Conservation (phyloP, 495 filamentous ascomycete genomes). For the Pyrenopolyporus hunteri region DNA sequence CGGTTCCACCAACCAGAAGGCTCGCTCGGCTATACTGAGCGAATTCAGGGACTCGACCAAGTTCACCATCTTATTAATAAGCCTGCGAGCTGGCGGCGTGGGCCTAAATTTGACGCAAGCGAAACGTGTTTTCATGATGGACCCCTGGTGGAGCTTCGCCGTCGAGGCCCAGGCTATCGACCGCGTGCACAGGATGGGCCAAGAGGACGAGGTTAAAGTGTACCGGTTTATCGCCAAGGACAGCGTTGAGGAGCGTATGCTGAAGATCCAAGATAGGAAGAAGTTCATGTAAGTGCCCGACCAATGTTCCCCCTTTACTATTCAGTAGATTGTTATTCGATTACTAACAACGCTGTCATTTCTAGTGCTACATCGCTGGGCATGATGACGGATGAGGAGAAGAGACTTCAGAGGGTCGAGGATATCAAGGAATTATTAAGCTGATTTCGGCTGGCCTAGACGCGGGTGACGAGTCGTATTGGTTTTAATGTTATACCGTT, state of each 20-base stretch:
- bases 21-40: slow-evolving; percentile 73
- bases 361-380: slow-evolving; percentile 86
- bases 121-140: slow-evolving; percentile 94
- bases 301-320: slow-evolving; percentile 11
- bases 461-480: too few relatives aligned
- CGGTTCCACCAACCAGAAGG: slow-evolving; percentile 86
- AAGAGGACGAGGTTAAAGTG: slow-evolving; percentile 83
- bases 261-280: slow-evolving; percentile 92
- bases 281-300: slow-evolving; percentile 78
- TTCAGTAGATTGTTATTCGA: not conserved
- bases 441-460: slow-evolving; percentile 53
- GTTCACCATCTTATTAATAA: slow-evolving; percentile 75
- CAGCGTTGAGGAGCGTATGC: slow-evolving; percentile 93
- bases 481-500: too few relatives aligned
- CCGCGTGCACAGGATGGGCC: slow-evolving; percentile 98
- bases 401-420: slow-evolving; percentile 85
- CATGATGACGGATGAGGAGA: slow-evolving; percentile 93
- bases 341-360: slow-evolving; percentile 30
- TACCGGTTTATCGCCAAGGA: slow-evolving; percentile 85
- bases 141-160: slow-evolving; percentile 99
- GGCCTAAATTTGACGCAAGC: slow-evolving; percentile 91
- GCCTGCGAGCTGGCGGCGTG: slow-evolving; percentile 88
- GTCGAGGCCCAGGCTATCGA: slow-evolving; percentile 98
- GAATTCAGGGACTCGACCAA: slow-evolving; percentile 66
- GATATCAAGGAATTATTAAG: slow-evolving; percentile 93